Evolutionary conservation across 306 rosid genomes (phyloP).

Genomic region (Acacia crassicarpa): DNA sequence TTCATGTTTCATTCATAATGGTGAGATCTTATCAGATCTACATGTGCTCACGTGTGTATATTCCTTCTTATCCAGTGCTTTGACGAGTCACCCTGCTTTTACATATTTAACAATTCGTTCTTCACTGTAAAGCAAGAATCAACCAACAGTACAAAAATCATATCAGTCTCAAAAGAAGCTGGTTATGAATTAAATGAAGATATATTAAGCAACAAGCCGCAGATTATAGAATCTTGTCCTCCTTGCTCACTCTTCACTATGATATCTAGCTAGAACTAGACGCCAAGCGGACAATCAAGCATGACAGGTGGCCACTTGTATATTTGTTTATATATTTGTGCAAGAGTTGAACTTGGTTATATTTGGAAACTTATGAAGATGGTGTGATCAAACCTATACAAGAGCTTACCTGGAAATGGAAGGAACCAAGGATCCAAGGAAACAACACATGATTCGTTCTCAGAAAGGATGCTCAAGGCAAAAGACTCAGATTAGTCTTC

Average conservation of each 20-base stretch:
- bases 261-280: background rate
- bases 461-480: background rate
- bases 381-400: background rate
- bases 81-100: slow-evolving; percentile 32
- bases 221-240: slow-evolving; percentile 5
- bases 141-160: background rate
- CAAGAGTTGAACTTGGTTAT: background rate
- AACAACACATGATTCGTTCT: background rate
- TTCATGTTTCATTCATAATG: background rate
- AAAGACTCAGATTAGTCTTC: background rate
- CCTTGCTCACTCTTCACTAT: background rate
- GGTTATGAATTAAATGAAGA: background rate
- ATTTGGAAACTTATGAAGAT: background rate
- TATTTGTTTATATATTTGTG: background rate
- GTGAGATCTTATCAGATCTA: slow-evolving; percentile 41
- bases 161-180: background rate
- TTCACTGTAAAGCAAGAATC: background rate
- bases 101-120: slow-evolving; percentile 14
- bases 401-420: background rate
- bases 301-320: background rate
- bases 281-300: background rate
- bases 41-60: slow-evolving; percentile 53
- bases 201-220: background rate
- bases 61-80: slow-evolving; percentile 38
- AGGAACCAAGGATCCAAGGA: background rate